Evolutionary conservation across 441 rosid genomes (phyloP).

Genomic region (Croton setiger): DNA sequence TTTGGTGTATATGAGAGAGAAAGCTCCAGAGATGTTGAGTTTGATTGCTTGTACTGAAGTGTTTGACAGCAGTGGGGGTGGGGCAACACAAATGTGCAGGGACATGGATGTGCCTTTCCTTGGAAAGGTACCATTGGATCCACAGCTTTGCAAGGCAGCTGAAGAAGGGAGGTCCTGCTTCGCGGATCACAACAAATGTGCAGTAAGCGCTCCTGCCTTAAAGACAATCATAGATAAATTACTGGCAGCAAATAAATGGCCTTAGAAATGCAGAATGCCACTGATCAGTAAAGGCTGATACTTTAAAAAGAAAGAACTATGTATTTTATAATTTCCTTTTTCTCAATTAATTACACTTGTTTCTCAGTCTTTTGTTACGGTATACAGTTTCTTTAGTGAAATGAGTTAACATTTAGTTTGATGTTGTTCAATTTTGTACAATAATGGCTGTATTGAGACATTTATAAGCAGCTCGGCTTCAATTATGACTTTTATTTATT

Average conservation of each 20-base stretch:
- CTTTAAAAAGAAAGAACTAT: background rate
- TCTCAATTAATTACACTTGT: background rate
- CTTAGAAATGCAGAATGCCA: conserved; percentile 20
- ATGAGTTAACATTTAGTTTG: background rate
- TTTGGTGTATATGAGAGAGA: conserved; percentile 49
- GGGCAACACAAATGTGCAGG: conserved; percentile 74
- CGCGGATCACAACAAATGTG: conserved; percentile 56
- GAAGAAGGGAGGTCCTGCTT: conserved; percentile 93
- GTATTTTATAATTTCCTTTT: background rate
- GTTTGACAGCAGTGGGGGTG: conserved; percentile 85
- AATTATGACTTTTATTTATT: background rate
- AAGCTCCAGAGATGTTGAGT: conserved; percentile 69
- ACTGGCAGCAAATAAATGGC: conserved; percentile 36
- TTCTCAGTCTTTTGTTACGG: background rate
- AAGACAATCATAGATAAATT: conserved; percentile 58
- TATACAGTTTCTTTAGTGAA: background rate
- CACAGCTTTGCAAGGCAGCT: conserved; percentile 90
- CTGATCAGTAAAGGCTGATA: conserved; percentile 14
- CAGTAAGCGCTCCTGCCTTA: conserved; percentile 62
- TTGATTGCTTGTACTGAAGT: conserved; percentile 62
- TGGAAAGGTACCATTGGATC: conserved; percentile 92
- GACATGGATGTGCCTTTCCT: conserved; percentile 88
- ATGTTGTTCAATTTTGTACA: background rate
- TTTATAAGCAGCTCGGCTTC: background rate
- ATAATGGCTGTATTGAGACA: background rate